These are phyloP conservation scores for Orobanche coerulescens DNA, from an alignment of 257 asterid species.

Conservation along the genomic window DNA sequence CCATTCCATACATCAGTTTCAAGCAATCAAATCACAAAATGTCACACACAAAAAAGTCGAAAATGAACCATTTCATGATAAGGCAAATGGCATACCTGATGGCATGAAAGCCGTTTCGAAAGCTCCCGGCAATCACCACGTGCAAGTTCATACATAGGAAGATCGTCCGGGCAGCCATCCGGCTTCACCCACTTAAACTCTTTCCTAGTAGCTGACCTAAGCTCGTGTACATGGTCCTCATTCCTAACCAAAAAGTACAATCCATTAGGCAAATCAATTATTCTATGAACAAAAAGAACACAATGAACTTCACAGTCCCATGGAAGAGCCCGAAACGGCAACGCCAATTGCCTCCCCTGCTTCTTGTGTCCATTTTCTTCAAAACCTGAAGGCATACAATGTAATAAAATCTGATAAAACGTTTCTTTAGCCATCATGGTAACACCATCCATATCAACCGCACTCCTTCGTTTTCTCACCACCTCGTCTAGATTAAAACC, in stretches of 20 bases:
- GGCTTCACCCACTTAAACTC: slow-evolving; percentile 87
- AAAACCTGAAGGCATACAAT: slow-evolving; percentile 73
- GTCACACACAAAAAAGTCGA: slow-evolving; percentile 2
- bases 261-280: slow-evolving; percentile 70
- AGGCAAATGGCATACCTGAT: slow-evolving; percentile 43
- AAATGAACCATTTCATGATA: slow-evolving; percentile 11
- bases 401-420: slow-evolving; percentile 71
- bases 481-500: slow-evolving; percentile 52
- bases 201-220: slow-evolving; percentile 44
- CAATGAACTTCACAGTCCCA: slow-evolving; percentile 83
- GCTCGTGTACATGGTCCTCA: slow-evolving; percentile 54
- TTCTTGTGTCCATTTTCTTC: slow-evolving; percentile 29
- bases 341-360: slow-evolving; percentile 51
- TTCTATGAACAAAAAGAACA: slow-evolving; percentile 77
- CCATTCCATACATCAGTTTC: background rate
- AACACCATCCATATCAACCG: slow-evolving; percentile 92
- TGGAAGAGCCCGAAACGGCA: slow-evolving; percentile 71
- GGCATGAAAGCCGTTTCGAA: slow-evolving; percentile 74
- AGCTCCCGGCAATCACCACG: slow-evolving; percentile 51
- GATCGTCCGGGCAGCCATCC: slow-evolving; percentile 69
- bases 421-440: slow-evolving; percentile 58
- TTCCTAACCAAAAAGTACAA: slow-evolving; percentile 81
- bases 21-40: background rate
- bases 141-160: slow-evolving; percentile 69
- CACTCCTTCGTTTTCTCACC: slow-evolving; percentile 83